Base-by-base conservation (phyloP, 1,139 yeast species). In the Blastobotrys serpentis region DNA sequence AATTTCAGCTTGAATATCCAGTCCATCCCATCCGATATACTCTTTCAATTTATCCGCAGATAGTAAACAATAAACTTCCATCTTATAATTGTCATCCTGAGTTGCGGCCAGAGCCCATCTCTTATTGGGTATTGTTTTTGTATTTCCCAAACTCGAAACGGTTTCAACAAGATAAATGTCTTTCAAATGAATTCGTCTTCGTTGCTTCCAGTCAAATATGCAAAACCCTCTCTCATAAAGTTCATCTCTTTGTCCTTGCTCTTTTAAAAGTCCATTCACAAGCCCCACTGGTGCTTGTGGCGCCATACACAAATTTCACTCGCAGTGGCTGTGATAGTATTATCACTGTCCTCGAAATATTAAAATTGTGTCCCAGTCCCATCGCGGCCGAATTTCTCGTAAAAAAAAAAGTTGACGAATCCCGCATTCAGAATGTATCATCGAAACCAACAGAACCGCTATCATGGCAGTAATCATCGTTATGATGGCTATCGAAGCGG, bases 151-250 rank as follows among this genome's bases (percentile, higher is more conserved):
- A 36, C 16, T 3, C 25, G 18, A 13, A 10, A 19, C 13, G n/a
- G 40, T 23, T n/a, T 36, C 40, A 11, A 29, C 32, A 29, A 29
- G n/a, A 36, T 36, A 36, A 6, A 36, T 19, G 26, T 36, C 40
- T 10, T 10, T 36, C 25, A 36, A n/a, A n/a, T 19, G 25, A 11
- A 36, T 36, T 19, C 25, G 40, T 14, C 23, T 7, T 14, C 14
- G 40, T 25, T 36, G 8, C 4, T 18, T 13, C 13, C 25, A 13
- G 3, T 18, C 16, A n/a, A 36, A 36, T 6, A 36, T 11, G 25
- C 40, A 36, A n/a, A n/a, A 36, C 7, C 40, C 40, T 19, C 19
- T 36, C 25, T 36, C 25, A 17, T 18, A n/a, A 4, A 36, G 8
- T 36, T 18, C 40, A 11, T 19, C 40, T 3, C 19, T 4, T 36